A percentile compares a stretch with the other conserved stretches of the same genome.
Evolutionary conservation across 345 rosid genomes (phyloP).

Genomic region (Eucalyptus brandiana): DNA sequence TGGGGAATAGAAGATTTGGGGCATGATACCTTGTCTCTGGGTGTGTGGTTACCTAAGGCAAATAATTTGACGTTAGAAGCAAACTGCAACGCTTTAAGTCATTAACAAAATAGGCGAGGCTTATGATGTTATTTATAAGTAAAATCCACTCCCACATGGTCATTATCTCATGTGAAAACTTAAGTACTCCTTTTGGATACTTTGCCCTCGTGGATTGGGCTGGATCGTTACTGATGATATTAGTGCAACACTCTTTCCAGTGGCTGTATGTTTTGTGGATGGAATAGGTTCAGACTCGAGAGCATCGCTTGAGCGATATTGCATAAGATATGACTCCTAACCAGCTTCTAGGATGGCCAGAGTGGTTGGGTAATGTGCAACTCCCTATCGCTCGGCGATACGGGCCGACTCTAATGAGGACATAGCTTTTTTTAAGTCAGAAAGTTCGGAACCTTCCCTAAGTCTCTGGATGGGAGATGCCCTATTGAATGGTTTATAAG

Average conservation of each 20-base stretch:
- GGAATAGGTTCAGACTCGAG: not conserved
- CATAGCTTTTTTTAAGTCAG: not conserved
- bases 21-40: not conserved
- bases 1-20: not conserved
- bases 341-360: not conserved
- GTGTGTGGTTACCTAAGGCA: not conserved
- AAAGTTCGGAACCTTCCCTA: not conserved
- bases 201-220: not conserved
- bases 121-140: not conserved
- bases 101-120: not conserved
- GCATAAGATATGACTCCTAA: not conserved
- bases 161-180: not conserved
- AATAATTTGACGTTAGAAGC: not conserved
- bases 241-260: not conserved
- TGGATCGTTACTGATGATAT: not conserved
- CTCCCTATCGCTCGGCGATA: not conserved
- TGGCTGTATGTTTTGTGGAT: not conserved
- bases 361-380: not conserved
- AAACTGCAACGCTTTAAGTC: not conserved
- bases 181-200: not conserved
- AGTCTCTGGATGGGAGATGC: not conserved
- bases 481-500: not conserved
- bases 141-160: not conserved
- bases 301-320: not conserved
- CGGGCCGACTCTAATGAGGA: not conserved